Conservation (phyloP, 2,329 filamentous ascomycete genomes). For the Beauveria sp. region DNA sequence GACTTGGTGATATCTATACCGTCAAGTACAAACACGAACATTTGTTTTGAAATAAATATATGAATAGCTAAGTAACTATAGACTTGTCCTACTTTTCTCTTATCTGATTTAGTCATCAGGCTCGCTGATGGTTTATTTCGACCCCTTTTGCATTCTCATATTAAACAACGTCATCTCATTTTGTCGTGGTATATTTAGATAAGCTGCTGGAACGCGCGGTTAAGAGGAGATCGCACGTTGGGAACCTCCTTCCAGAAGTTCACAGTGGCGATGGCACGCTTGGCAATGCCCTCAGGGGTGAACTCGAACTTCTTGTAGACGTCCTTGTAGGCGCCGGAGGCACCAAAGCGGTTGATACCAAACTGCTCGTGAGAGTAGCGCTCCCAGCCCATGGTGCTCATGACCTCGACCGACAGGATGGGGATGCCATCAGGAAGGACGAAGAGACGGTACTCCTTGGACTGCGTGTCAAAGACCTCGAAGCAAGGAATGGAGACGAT, state of each 20-base stretch:
- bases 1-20: not conserved
- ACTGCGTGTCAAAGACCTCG: constrained; percentile 91
- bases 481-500: constrained; percentile 95
- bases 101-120: not conserved
- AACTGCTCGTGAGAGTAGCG: constrained; percentile 99
- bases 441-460: constrained; percentile 89
- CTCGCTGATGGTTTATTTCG: not conserved
- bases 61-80: not conserved
- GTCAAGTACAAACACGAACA: not conserved
- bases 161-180: not conserved
- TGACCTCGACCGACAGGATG: constrained; percentile 87
- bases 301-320: constrained; percentile 99
- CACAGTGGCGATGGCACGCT: constrained; percentile 85
- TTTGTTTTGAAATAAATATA: not conserved
- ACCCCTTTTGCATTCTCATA: not conserved
- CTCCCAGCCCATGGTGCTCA: constrained; percentile 97
- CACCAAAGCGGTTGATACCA: constrained; percentile 97
- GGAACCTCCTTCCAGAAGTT: constrained; percentile 95
- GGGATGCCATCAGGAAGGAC: constrained; percentile 93
- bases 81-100: not conserved
- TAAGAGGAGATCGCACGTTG: constrained; percentile 88
- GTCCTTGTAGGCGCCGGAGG: constrained; percentile 93
- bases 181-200: constrained; percentile 52
- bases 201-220: constrained; percentile 96
- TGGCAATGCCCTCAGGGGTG: constrained; percentile 91